Conservation (phyloP, 2,329 filamentous ascomycete species). For the Neofusicoccum laricinum region DNA sequence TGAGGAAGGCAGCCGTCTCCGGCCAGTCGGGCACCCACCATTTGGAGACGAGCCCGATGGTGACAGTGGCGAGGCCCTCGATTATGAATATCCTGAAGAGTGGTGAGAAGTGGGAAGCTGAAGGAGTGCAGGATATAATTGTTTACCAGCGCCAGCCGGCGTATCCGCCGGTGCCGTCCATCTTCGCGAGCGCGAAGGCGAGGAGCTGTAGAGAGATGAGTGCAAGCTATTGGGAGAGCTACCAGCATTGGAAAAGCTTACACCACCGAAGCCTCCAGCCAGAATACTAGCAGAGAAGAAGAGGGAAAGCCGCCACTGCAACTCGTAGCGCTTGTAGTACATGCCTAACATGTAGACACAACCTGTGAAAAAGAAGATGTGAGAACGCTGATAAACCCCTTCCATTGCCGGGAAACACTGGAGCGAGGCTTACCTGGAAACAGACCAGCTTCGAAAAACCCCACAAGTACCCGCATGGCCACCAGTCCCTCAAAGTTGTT, state of each 20-base stretch:
- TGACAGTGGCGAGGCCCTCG: conserved; percentile 19
- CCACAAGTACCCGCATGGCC: conserved; percentile 42
- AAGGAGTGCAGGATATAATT: neutral
- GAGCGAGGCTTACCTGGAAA: conserved; percentile 27
- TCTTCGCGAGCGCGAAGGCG: conserved; percentile 53
- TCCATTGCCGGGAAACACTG: neutral
- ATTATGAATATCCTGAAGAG: conserved; percentile 19
- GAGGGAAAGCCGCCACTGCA: conserved; percentile 40
- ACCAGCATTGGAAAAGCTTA: conserved; percentile 17
- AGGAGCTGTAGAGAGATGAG: conserved; percentile 35
- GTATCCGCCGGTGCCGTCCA: conserved; percentile 50
- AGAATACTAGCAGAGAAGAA: conserved; percentile 42
- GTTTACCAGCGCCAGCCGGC: conserved; percentile 29
- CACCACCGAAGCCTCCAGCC: conserved; percentile 41
- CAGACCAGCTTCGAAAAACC: conserved; percentile 33
- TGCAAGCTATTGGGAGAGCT: neutral
- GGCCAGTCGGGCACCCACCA: conserved; percentile 28
- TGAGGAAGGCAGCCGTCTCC: conserved; percentile 38
- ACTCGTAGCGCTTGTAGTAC: conserved; percentile 45
- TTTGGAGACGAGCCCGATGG: conserved; percentile 25
- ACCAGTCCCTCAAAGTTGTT: conserved; percentile 47
- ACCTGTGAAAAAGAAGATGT: conserved; percentile 23
- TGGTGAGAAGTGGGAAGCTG: neutral
- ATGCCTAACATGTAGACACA: conserved; percentile 33
- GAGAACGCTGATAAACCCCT: conserved; percentile 27